Conservation (phyloP, 2,329 filamentous ascomycete genomes). For the Didymella glomerata region DNA sequence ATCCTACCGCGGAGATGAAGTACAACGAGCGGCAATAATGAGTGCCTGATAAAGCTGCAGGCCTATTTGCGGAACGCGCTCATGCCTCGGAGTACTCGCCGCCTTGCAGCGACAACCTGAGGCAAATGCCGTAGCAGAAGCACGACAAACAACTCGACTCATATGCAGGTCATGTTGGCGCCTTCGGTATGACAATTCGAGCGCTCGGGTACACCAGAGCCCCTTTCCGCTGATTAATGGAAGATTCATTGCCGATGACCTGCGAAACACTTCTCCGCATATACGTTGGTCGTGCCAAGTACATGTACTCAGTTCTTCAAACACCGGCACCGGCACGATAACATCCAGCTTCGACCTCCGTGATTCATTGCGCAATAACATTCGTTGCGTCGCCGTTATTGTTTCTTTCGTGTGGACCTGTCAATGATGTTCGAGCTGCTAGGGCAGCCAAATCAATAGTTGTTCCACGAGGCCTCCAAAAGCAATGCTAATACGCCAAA, state of each 20-base stretch:
- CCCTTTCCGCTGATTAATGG: neutral
- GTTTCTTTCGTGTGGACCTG: neutral
- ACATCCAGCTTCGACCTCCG: neutral
- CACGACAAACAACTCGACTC: conserved; percentile 13
- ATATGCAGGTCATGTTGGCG: conserved; percentile 13
- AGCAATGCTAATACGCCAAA: neutral
- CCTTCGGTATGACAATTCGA: neutral
- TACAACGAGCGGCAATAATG: conserved; percentile 1
- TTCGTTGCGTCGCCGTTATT: neutral
- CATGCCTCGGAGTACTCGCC: conserved; percentile 9
- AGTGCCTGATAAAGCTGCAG: conserved; percentile 2
- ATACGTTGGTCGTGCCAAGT: conserved; percentile 2
- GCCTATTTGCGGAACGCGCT: conserved; percentile 9
- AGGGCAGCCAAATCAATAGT: neutral
- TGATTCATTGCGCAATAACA: neutral
- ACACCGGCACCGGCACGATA: conserved; percentile 10
- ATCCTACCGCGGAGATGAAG: conserved; percentile 7
- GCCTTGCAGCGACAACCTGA: conserved; percentile 15
- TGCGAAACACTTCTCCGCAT: conserved; percentile 7
- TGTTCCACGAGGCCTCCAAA: neutral
- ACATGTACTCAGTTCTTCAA: conserved; percentile 6
- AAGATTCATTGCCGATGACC: neutral
- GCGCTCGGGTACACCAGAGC: neutral
- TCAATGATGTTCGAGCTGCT: neutral
- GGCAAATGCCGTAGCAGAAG: conserved; percentile 13